Evolutionary conservation across 2,329 filamentous ascomycete genomes (phyloP).

Genomic region (Aspergillus cejpii): DNA sequence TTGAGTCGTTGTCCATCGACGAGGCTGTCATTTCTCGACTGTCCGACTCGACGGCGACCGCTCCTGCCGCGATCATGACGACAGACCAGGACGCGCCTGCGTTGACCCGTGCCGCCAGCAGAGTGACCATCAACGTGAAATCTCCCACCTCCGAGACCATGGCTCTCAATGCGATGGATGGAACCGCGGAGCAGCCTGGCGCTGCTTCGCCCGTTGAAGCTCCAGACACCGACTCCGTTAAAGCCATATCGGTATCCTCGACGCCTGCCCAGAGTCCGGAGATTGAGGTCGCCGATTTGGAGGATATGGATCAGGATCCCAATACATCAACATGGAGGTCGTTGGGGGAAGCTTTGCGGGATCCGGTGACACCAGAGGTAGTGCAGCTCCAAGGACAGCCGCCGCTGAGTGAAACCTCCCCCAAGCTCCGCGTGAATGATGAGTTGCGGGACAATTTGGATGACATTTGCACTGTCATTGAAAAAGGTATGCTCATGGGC

Average conservation of each 20-base stretch:
- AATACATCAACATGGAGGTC: constrained; percentile 41
- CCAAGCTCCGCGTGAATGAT: constrained; percentile 25
- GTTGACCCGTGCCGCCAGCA: constrained; percentile 36
- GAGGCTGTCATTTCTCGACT: constrained; percentile 16
- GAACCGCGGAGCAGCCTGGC: constrained; percentile 12
- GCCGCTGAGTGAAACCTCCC: constrained; percentile 34
- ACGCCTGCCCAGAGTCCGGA: constrained; percentile 42
- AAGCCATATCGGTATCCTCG: constrained; percentile 39
- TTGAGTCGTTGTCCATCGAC: constrained; percentile 31
- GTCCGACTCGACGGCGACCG: constrained; percentile 20
- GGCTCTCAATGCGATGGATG: constrained; percentile 9
- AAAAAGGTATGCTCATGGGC: constrained; percentile 29
- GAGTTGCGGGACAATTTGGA: constrained; percentile 31
- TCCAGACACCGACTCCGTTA: constrained; percentile 18
- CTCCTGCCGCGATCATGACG: constrained; percentile 17
- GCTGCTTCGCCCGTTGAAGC: constrained; percentile 10
- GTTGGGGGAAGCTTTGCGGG: constrained; percentile 31
- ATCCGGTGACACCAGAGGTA: constrained; percentile 26
- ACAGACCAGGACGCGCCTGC: constrained; percentile 25
- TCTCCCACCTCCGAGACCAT: constrained; percentile 26
- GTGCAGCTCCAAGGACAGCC: constrained; percentile 32
- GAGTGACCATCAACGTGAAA: constrained; percentile 45
- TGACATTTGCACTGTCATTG: constrained; percentile 28
- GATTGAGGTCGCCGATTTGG: constrained; percentile 46
- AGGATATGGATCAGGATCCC: constrained; percentile 46